These are phyloP conservation scores for Chenopodium berlandieri DNA, from an alignment of 148 eudicot species.

Conservation along the genomic window DNA sequence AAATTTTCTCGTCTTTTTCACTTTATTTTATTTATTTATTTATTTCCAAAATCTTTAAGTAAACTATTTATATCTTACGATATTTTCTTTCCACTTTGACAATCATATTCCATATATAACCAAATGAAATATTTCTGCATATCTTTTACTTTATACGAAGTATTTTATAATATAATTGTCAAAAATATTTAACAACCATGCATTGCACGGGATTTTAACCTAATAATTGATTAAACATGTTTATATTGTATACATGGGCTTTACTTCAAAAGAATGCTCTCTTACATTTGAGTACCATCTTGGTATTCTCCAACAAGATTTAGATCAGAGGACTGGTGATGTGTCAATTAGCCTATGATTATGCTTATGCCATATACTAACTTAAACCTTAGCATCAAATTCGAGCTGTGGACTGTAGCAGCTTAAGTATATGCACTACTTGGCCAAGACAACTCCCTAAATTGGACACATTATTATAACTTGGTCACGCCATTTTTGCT, in stretches of 20 bases:
- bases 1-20: too few species aligned
- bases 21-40: too few species aligned
- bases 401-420: too few species aligned
- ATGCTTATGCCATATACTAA: background rate
- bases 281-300: slow-evolving; percentile 18
- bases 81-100: too few species aligned
- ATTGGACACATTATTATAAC: background rate
- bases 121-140: too few species aligned
- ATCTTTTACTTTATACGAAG: too few species aligned
- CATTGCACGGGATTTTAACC: too few species aligned
- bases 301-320: slow-evolving; percentile 29
- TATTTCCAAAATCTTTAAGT: too few species aligned
- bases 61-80: too few species aligned
- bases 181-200: too few species aligned
- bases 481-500: background rate
- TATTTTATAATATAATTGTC: too few species aligned
- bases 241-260: slow-evolving; percentile 35
- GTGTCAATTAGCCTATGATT: background rate
- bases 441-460: background rate
- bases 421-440: background rate
- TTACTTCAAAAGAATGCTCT: slow-evolving; percentile 17
- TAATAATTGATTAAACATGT: background rate
- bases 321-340: slow-evolving; percentile 14
- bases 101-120: too few species aligned
- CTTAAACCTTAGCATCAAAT: background rate